phyloP scores from a whole-genome alignment of 441 rosid genomes.

The Manihot esculenta region DNA sequence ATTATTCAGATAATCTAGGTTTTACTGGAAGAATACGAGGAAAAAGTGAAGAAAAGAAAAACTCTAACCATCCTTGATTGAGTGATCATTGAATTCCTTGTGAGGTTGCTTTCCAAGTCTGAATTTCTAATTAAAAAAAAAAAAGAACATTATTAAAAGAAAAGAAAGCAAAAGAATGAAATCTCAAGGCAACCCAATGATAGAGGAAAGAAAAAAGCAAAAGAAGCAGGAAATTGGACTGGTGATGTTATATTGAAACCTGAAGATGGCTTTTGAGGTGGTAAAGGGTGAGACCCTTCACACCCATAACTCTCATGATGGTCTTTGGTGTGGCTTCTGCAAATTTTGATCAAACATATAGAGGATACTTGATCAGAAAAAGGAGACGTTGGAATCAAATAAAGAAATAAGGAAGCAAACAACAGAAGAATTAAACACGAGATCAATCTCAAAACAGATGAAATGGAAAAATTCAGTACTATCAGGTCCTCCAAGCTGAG shows the following conservation, averaged over 20 bases:
- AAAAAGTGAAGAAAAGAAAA: constrained; percentile 6
- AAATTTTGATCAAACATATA: constrained; percentile 1
- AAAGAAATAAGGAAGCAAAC: no score
- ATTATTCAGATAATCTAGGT: background rate
- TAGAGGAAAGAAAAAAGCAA: constrained; percentile 24
- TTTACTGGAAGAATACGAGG: no score
- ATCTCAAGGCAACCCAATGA: constrained; percentile 26
- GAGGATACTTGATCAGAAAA: background rate
- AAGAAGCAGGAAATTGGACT: constrained; percentile 31
- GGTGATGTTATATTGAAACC: constrained; percentile 52
- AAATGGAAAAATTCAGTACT: constrained; percentile 38
- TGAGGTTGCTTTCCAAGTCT: constrained; percentile 99
- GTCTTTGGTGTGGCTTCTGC: constrained; percentile 99
- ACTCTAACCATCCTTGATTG: constrained; percentile 87
- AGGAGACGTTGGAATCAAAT: no score
- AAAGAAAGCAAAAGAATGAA: constrained; percentile 17
- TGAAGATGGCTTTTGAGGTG: constrained; percentile 99
- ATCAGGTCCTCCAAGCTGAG: constrained; percentile 99
- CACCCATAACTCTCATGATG: constrained; percentile 99
- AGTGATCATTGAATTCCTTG: constrained; percentile 92
- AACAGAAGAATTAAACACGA: no score
- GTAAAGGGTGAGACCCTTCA: constrained; percentile 99
- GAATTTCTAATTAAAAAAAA: constrained; percentile 71
- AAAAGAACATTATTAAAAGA: constrained; percentile 18
- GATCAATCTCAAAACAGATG: no score